Evolutionary conservation across 2,329 filamentous ascomycete species (phyloP).

Genomic region (Fusarium avenaceum): DNA sequence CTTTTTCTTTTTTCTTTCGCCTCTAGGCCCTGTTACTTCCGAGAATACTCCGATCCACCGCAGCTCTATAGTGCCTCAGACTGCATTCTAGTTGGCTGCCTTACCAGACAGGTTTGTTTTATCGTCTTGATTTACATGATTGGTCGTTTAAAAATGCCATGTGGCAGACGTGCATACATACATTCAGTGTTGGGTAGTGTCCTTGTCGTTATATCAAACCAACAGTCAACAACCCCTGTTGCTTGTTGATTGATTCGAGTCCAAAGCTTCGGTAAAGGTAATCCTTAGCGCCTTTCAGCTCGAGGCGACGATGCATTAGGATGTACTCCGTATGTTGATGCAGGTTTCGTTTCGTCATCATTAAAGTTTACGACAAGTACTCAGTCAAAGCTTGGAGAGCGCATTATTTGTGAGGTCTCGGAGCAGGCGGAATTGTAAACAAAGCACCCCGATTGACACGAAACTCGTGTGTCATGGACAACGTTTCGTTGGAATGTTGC

Average conservation of each 20-base stretch:
- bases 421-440: conserved; percentile 7
- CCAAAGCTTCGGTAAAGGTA: neutral
- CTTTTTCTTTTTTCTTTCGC: neutral
- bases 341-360: neutral
- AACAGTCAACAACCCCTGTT: neutral
- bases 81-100: conserved; percentile 25
- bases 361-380: neutral
- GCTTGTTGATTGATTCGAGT: neutral
- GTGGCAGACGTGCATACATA: conserved; percentile 41
- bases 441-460: neutral
- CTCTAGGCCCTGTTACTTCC: neutral
- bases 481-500: conserved; percentile 7
- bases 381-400: conserved; percentile 1
- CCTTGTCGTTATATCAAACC: conserved; percentile 17
- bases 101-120: conserved; percentile 2
- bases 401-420: neutral
- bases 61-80: conserved; percentile 19
- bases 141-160: conserved; percentile 29
- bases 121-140: conserved; percentile 4
- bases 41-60: conserved; percentile 25
- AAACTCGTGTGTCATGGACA: conserved; percentile 19
- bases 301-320: neutral
- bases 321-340: neutral
- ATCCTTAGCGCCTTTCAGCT: conserved; percentile 8
- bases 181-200: conserved; percentile 28